These are phyloP conservation scores for Vaccinium vitisidaea DNA, from an alignment of 148 eudicot genomes.

Conservation along the genomic window DNA sequence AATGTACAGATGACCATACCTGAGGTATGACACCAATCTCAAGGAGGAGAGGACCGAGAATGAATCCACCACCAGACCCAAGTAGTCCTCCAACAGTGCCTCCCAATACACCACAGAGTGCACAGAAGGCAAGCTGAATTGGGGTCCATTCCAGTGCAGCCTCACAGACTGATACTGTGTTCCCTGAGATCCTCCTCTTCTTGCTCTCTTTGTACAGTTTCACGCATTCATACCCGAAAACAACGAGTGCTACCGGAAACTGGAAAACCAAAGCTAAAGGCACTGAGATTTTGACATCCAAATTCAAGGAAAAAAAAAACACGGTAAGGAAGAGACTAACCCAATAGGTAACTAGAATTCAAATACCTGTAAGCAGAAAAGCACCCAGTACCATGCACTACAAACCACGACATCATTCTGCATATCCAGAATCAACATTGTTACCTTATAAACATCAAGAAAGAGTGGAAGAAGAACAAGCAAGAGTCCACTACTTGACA, in stretches of 20 bases:
- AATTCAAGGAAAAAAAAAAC: background rate
- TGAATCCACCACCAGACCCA: conserved; percentile 98
- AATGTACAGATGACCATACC: conserved; percentile 35
- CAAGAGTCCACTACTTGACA: background rate
- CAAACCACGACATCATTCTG: conserved; percentile 70
- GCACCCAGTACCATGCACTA: conserved; percentile 71
- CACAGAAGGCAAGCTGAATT: conserved; percentile 63
- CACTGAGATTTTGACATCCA: background rate
- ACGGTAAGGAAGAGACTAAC: background rate
- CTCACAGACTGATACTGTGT: conserved; percentile 67
- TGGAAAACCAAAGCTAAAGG: conserved; percentile 24
- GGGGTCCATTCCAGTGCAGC: conserved; percentile 83
- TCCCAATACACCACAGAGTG: conserved; percentile 84
- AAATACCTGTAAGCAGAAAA: conserved; percentile 72
- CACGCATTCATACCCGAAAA: conserved; percentile 67
- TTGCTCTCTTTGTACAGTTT: conserved; percentile 68
- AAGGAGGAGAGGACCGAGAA: conserved; percentile 90
- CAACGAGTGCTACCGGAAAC: conserved; percentile 75
- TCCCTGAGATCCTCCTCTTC: conserved; percentile 58
- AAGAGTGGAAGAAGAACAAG: background rate
- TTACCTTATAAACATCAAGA: background rate
- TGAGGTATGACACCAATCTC: conserved; percentile 98
- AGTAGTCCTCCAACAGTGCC: conserved; percentile 96
- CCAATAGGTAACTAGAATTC: background rate
- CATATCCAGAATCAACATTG: conserved; percentile 12